phyloP scores from a whole-genome alignment of 2,329 filamentous ascomycete genomes.

The Cladophialophora immunda region DNA sequence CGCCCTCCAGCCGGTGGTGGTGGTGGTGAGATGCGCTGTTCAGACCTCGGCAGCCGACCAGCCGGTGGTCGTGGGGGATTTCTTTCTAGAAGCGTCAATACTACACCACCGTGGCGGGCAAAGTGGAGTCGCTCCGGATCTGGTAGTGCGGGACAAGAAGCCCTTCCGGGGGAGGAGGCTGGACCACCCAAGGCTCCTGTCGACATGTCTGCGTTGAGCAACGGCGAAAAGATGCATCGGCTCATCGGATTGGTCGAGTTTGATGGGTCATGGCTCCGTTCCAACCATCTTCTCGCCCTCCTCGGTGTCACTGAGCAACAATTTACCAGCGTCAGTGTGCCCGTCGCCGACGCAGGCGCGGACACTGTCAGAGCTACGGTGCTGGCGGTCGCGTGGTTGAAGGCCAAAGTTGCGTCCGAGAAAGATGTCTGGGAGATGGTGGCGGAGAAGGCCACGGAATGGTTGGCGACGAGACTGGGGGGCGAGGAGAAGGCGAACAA shows the following conservation, averaged over 20 bases:
- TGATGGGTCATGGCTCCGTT: conserved; percentile 62
- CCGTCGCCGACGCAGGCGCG: conserved; percentile 17
- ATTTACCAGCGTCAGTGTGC: conserved; percentile 19
- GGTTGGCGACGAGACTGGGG: conserved; percentile 49
- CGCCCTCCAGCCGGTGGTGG: too few relatives aligned
- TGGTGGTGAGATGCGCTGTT: too few relatives aligned
- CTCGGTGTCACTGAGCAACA: conserved; percentile 32
- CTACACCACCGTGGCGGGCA: too few relatives aligned
- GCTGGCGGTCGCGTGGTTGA: conserved; percentile 60
- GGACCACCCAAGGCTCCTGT: background rate
- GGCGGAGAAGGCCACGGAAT: conserved; percentile 66
- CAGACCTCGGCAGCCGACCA: too few relatives aligned
- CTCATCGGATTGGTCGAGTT: conserved; percentile 67
- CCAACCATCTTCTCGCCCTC: conserved; percentile 37
- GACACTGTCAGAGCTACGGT: conserved; percentile 44
- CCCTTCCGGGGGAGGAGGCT: background rate
- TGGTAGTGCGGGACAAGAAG: too few relatives aligned
- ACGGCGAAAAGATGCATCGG: conserved; percentile 46
- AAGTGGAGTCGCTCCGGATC: too few relatives aligned
- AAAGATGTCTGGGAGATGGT: conserved; percentile 71
- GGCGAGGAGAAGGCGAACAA: background rate
- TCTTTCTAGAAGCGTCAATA: too few relatives aligned
- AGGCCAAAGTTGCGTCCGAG: conserved; percentile 54
- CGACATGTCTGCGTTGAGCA: conserved; percentile 3
- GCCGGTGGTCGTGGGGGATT: too few relatives aligned